phyloP scores from a whole-genome alignment of 2,329 filamentous ascomycete genomes.

The Penicillium crustosum region DNA sequence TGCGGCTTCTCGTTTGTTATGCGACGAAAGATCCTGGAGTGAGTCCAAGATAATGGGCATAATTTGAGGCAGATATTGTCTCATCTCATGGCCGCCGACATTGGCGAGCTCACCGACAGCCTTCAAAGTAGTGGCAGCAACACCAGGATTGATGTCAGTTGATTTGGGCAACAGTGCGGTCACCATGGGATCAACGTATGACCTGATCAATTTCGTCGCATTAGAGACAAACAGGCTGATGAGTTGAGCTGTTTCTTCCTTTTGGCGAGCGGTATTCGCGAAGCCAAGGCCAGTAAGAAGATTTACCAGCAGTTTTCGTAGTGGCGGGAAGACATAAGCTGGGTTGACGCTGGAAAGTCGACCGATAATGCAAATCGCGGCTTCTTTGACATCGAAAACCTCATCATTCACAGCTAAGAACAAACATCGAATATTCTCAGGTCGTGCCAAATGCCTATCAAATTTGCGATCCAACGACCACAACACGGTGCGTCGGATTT shows the following conservation, averaged over 20 bases:
- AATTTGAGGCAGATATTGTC: conserved; percentile 81
- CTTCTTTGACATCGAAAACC: conserved; percentile 86
- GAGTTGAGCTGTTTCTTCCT: conserved; percentile 92
- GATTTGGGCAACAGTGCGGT: conserved; percentile 92
- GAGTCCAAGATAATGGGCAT: conserved; percentile 96
- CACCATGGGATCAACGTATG: conserved; percentile 96
- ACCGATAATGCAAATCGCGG: conserved; percentile 93
- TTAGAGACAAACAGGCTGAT: conserved; percentile 91
- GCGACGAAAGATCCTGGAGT: conserved; percentile 88
- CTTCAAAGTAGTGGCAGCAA: conserved; percentile 91
- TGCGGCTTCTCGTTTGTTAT: conserved; percentile 85
- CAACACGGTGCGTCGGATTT: conserved; percentile 85
- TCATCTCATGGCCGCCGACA: conserved; percentile 92
- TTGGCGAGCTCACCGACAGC: conserved; percentile 92
- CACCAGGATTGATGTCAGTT: conserved; percentile 77
- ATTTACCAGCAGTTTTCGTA: conserved; percentile 93
- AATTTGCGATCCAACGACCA: conserved; percentile 89
- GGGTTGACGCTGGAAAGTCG: conserved; percentile 88
- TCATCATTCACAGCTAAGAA: conserved; percentile 97
- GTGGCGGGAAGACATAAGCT: conserved; percentile 92
- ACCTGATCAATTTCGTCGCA: conserved; percentile 87
- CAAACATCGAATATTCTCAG: conserved; percentile 92
- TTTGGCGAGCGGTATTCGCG: conserved; percentile 88
- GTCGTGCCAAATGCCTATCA: conserved; percentile 92
- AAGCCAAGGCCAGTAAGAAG: conserved; percentile 95